Conservation (phyloP, 257 asterid genomes). For the Primulina eburnea region DNA sequence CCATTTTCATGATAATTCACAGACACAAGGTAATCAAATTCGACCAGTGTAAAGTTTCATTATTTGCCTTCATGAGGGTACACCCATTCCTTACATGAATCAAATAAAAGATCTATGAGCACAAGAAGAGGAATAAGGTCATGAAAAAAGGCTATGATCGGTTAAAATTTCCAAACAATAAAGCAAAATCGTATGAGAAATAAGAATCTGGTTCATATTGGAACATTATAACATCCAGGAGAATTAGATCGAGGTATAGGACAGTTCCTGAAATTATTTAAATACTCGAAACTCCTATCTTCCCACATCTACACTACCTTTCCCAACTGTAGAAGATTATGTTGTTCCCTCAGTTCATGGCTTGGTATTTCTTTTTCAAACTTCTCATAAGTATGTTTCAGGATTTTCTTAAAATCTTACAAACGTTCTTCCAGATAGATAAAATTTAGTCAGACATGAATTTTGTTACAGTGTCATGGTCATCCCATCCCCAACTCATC, state of each 20-base stretch:
- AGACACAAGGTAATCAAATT: neutral
- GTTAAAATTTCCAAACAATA: neutral
- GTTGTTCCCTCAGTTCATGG: neutral
- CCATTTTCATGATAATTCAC: constrained; percentile 14
- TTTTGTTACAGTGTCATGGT: neutral
- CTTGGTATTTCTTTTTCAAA: neutral
- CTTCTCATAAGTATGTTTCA: neutral
- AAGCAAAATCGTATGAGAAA: constrained; percentile 4
- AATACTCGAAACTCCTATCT: neutral
- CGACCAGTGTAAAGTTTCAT: neutral
- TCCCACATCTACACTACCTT: neutral
- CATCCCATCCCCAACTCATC: neutral
- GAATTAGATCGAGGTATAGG: neutral
- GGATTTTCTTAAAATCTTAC: too few relatives aligned
- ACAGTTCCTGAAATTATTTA: neutral
- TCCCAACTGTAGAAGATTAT: neutral
- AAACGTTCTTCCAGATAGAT: neutral
- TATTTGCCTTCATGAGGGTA: constrained; percentile 4
- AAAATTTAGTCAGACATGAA: neutral
- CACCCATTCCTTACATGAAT: constrained; percentile 11
- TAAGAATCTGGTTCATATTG: neutral
- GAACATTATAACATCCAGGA: neutral
- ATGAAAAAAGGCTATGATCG: neutral
- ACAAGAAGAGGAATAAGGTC: neutral
- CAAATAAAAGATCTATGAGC: neutral